Evolutionary conservation across 108 stramenopile genomes (phyloP).

Genomic region (Fragilariopsis cylindrus): DNA sequence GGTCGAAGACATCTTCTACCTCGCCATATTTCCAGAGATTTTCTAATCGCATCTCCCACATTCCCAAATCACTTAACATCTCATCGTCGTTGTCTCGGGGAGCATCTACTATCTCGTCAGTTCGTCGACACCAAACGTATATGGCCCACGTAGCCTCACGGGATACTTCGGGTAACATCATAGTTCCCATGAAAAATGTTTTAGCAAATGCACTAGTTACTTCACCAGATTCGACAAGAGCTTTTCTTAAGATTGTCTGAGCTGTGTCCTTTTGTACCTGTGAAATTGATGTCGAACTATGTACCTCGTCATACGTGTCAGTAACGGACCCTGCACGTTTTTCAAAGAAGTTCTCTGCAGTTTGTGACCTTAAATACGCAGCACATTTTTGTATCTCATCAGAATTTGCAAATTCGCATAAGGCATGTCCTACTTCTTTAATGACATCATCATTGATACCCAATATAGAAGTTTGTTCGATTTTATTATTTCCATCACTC

Average conservation of each 20-base stretch:
- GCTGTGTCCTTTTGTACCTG: conserved; percentile 40
- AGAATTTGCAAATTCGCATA: conserved; percentile 61
- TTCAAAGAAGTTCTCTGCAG: conserved; percentile 56
- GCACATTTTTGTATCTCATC: conserved; percentile 72
- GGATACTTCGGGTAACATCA: conserved; percentile 67
- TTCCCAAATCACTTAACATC: conserved; percentile 77
- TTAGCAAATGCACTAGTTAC: conserved; percentile 95
- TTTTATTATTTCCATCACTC: conserved; percentile 7
- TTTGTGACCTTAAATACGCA: conserved; percentile 61
- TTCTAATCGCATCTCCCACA: conserved; percentile 87
- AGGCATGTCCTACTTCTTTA: conserved; percentile 77
- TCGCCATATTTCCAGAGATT: conserved; percentile 80
- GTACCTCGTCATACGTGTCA: neutral
- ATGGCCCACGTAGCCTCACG: conserved; percentile 92
- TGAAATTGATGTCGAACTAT: neutral
- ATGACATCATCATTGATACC: conserved; percentile 92
- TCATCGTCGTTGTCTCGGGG: conserved; percentile 73
- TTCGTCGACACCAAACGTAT: conserved; percentile 97
- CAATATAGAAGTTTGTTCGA: conserved; percentile 45
- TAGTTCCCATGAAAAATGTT: conserved; percentile 95
- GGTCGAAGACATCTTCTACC: conserved; percentile 90
- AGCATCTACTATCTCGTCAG: conserved; percentile 97
- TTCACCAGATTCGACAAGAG: conserved; percentile 93
- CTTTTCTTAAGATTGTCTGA: conserved; percentile 55
- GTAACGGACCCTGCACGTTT: conserved; percentile 10